These are phyloP conservation scores for Sporobolomyces roseus DNA, from an alignment of 768 basidiomycete species.

Conservation along the genomic window DNA sequence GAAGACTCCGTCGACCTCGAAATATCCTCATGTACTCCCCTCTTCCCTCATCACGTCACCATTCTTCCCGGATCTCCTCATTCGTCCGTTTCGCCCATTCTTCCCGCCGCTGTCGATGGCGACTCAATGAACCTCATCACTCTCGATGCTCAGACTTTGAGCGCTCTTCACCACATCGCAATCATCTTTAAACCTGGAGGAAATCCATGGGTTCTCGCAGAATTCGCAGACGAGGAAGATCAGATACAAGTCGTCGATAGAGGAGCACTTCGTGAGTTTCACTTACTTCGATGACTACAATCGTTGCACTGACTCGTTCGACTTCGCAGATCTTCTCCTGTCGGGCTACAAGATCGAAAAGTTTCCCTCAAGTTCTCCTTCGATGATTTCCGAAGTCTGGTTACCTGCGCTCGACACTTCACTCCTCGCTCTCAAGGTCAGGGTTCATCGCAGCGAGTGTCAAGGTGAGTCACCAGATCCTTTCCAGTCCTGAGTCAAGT, in stretches of 20 bases:
- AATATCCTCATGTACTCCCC: slow-evolving; percentile 1
- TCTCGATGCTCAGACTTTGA: slow-evolving; percentile 9
- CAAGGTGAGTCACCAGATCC: slow-evolving; percentile 2
- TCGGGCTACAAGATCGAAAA: too few relatives aligned
- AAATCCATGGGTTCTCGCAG: slow-evolving; percentile 23
- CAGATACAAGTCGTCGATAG: slow-evolving; percentile 15
- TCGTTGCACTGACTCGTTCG: neutral
- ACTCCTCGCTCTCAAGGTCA: slow-evolving; percentile 23
- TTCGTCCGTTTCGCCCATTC: slow-evolving; percentile 15
- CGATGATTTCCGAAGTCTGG: slow-evolving; percentile 18
- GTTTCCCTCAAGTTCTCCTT: neutral
- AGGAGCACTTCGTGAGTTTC: slow-evolving; percentile 15
- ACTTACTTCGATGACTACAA: too few relatives aligned
- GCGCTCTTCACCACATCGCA: neutral
- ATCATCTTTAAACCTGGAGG: slow-evolving; percentile 5
- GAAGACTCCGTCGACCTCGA: neutral
- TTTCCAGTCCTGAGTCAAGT: neutral
- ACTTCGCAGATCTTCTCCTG: neutral
- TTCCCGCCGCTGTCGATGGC: slow-evolving; percentile 16
- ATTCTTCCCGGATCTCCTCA: slow-evolving; percentile 20
- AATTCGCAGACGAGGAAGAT: slow-evolving; percentile 17
- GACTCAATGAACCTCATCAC: slow-evolving; percentile 8
- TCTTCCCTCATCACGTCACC: slow-evolving; percentile 14
- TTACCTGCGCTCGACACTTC: slow-evolving; percentile 31
- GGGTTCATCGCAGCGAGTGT: slow-evolving; percentile 8